These are phyloP conservation scores for Lodderomyces metapsilosis DNA, from an alignment of 1,139 yeast species.

Conservation along the genomic window DNA sequence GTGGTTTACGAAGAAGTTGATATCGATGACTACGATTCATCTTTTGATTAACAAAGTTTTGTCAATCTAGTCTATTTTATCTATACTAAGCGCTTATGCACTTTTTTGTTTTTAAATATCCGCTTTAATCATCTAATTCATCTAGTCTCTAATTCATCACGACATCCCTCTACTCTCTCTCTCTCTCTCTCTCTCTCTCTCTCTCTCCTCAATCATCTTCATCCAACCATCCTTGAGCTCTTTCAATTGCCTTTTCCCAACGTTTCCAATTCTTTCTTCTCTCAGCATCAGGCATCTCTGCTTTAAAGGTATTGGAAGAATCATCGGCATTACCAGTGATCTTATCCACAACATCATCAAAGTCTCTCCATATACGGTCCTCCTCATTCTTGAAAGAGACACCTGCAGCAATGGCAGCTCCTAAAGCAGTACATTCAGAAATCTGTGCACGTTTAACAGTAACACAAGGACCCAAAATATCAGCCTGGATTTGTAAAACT, in stretches of 20 bases:
- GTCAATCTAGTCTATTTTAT: too few relatives aligned
- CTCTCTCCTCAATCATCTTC: slow-evolving; percentile 28
- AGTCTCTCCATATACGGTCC: slow-evolving; percentile 71
- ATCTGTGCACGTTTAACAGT: slow-evolving; percentile 78
- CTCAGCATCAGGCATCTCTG: slow-evolving; percentile 57
- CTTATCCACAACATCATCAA: slow-evolving; percentile 57
- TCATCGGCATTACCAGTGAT: slow-evolving; percentile 35
- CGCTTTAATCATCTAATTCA: not conserved
- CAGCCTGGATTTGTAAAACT: slow-evolving; percentile 93
- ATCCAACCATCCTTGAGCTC: slow-evolving; percentile 76
- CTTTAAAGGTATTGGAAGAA: slow-evolving; percentile 44
- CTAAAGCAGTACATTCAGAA: slow-evolving; percentile 91
- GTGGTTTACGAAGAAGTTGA: slow-evolving; percentile 15
- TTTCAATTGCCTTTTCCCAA: slow-evolving; percentile 81
- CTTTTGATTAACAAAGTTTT: slow-evolving; percentile 5
- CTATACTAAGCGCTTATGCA: too few relatives aligned
- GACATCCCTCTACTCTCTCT: too few relatives aligned
- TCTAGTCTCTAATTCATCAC: not conserved
- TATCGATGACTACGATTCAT: slow-evolving; percentile 17
- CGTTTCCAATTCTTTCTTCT: slow-evolving; percentile 67
- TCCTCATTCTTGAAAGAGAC: slow-evolving; percentile 58
- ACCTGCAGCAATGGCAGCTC: slow-evolving; percentile 96
- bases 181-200: too few relatives aligned
- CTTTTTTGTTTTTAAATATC: not conserved
- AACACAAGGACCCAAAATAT: slow-evolving; percentile 83